Evolutionary conservation across 192 early-diverging fungal species (phyloP), one percentile per base, ranked within the genome.

Genomic region (Umbelopsis sp.): DNA sequence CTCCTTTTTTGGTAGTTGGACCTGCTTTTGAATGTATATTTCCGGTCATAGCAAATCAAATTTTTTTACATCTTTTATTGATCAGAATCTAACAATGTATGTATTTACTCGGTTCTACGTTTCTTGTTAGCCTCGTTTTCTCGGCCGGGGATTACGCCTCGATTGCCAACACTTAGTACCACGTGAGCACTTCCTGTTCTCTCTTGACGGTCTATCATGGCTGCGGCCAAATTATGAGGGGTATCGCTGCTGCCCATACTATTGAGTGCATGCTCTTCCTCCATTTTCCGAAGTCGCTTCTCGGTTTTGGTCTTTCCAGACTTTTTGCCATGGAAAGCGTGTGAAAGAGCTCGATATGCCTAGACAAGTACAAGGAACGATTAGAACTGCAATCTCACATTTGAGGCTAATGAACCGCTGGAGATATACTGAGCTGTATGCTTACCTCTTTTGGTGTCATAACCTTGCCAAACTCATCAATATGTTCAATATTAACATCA

Each of bases 221-320:
- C 89, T 0, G 86, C 81, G 0, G 87, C 90, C 69, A 92, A 87
- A 52, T 91, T 88, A 13, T 95, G 86, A 1, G 95, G 92, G 4
- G 90, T 93, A 68, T 93, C 90, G 5, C 80, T 82, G 22, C 86
- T 89, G 23, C 85, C 85, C 85, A 94, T 90, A 65, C 89, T 84
- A 77, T 93, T 71, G 71, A 93, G 82, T 64, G 86, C 86, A 53
- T 86, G 85, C 72, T 95, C 95, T 27, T 93, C 91, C 66, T 95
- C 91, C 21, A 95, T 70, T 75, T 95, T 95, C 55, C 81, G 80
- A 71, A 95, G 81, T 5, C 91, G 74, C 80, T 94, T 95, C 70
- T 99, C 97, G 8, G 92, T 95, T 86, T 99, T 99, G 77, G 88
- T 87, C 74, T 97, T 97, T 41, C 97, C 97, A 44, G 91, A 92